Base-by-base conservation (phyloP, 192 early-diverging fungal species). In the Gonapodya prolifera region DNA sequence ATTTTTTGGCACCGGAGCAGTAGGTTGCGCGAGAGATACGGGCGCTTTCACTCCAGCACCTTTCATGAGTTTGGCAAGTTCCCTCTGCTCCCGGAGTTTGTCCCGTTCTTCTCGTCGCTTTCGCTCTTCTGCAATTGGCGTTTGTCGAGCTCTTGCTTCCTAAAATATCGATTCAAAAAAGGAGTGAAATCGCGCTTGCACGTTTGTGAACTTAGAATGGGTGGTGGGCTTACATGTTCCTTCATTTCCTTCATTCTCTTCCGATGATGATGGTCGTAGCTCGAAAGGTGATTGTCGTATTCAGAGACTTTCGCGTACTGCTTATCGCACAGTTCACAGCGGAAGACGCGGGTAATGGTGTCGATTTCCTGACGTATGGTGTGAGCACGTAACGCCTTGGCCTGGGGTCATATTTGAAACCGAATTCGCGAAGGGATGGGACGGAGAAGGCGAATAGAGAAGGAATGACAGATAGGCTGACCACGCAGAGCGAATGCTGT, bases 231-330 rank as follows among this genome's bases (percentile, higher is more conserved):
- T n/a, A n/a, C 45, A n/a, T 69, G 18, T 29, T 73, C 71, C 71
- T 73, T 73, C 71, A 73, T 30, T 29, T 73, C 71, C 8, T 32
- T 18, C 71, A 73, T 18, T 32, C 71, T 2, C 86, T 92, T 91
- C 34, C 86, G 83, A 81, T 94, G 93, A 78, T 92, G 85, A 79
- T 94, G 93, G 79, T 94, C 93, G 75, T 94, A 94, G 33, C 85
- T 87, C 35, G 87, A 88, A 30, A 94, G 77, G 78, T 94, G 93
- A 1, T 86, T 84, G 73, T 94, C 93, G 81, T 89, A 94, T 69
- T 93, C 93, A 33, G 88, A 82, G 18, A 91, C 89, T 75, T 89
- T 90, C 33, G 82, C 85, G 78, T 94, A 94, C 77, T 94, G 93
- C 78, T 94, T 94, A 77, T 92, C 88, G 81, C 92, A 93, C 16